These are phyloP conservation scores for Penicillium taxi DNA, from an alignment of 495 filamentous ascomycete species.

Conservation along the genomic window DNA sequence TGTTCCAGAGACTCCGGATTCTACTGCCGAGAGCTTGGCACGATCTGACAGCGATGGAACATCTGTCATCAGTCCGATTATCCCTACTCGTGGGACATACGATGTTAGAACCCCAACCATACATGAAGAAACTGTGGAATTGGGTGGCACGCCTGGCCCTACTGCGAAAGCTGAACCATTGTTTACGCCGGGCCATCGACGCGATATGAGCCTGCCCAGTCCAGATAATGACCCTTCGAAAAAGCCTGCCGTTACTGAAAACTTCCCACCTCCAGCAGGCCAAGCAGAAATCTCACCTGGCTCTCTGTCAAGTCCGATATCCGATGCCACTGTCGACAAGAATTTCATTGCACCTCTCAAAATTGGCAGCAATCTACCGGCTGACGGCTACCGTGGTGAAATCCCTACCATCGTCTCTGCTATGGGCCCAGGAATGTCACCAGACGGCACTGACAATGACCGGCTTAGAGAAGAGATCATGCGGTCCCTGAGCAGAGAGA, in stretches of 20 bases:
- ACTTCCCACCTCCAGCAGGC: constrained; percentile 32
- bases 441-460: constrained; percentile 66
- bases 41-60: constrained; percentile 61
- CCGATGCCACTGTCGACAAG: constrained; percentile 22
- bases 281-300: constrained; percentile 36
- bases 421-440: constrained; percentile 44
- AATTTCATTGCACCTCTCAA: constrained; percentile 38
- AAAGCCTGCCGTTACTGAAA: constrained; percentile 44
- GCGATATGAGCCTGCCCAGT: constrained; percentile 54
- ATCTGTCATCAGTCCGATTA: constrained; percentile 61
- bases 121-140: constrained; percentile 44
- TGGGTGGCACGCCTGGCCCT: constrained; percentile 23
- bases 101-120: constrained; percentile 50
- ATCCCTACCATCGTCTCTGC: constrained; percentile 38
- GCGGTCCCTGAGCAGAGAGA: constrained; percentile 55
- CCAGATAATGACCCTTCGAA: constrained; percentile 56
- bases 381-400: constrained; percentile 16
- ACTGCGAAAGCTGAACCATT: constrained; percentile 17
- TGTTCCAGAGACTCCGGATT: constrained; percentile 52
- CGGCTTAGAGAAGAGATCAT: constrained; percentile 74
- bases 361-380: constrained; percentile 14
- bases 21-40: constrained; percentile 38
- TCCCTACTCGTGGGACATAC: constrained; percentile 36
- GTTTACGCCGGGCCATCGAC: constrained; percentile 51
- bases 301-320: constrained; percentile 15